Percentiles rank a stretch among this genome's conserved stretches.
Conservation (phyloP, 2,329 filamentous ascomycete genomes). For the Apiospora phragmitis region DNA sequence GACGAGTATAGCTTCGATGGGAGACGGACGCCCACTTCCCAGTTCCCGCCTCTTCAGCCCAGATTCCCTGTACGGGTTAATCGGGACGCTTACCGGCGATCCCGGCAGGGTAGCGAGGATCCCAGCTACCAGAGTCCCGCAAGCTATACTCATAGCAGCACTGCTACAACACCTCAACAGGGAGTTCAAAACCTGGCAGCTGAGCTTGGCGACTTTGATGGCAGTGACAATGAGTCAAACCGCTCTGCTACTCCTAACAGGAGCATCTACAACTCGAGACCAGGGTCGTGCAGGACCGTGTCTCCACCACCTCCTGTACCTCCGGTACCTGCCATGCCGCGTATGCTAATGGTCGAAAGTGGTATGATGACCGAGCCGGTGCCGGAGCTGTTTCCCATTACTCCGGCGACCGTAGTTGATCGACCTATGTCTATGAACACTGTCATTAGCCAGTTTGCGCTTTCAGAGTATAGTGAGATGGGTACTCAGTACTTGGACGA, state of each 20-base stretch:
- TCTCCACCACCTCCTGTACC: constrained; percentile 43
- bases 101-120: constrained; percentile 62
- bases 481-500: constrained; percentile 54
- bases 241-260: constrained; percentile 56
- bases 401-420: constrained; percentile 29
- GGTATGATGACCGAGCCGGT: constrained; percentile 63
- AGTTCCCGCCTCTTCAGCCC: constrained; percentile 57
- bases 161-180: constrained; percentile 48
- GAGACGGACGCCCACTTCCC: constrained; percentile 61
- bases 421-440: constrained; percentile 46
- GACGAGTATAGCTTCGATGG: constrained; percentile 66
- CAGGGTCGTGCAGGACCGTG: constrained; percentile 44
- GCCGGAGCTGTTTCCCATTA: constrained; percentile 15
- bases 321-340: constrained; percentile 47
- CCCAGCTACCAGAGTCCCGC: constrained; percentile 55
- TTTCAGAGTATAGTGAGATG: constrained; percentile 54
- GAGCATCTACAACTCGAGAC: constrained; percentile 47
- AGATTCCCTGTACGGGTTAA: constrained; percentile 73
- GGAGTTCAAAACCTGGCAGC: constrained; percentile 81
- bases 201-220: constrained; percentile 80
- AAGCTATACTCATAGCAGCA: constrained; percentile 53
- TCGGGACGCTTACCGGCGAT: constrained; percentile 62
- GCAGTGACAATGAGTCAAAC: constrained; percentile 71
- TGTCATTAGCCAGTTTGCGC: constrained; percentile 44
- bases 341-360: constrained; percentile 59